These are phyloP conservation scores for Staphylotrichum longicolle DNA, from an alignment of 495 filamentous ascomycete species.

Conservation along the genomic window DNA sequence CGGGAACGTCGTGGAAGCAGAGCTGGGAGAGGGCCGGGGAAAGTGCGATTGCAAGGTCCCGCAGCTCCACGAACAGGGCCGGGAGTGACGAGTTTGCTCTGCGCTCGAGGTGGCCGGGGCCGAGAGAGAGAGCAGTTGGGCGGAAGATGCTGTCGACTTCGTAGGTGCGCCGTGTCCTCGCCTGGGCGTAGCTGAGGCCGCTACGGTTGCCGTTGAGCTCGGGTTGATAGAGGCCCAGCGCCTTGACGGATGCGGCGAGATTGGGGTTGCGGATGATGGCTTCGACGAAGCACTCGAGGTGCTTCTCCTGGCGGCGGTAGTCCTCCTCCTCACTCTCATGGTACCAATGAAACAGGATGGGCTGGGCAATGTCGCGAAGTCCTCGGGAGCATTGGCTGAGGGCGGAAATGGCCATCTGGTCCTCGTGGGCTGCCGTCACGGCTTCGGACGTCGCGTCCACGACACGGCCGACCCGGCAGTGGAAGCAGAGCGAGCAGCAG, in stretches of 20 bases:
- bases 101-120: too few relatives aligned
- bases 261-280: background rate
- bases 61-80: too few relatives aligned
- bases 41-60: too few relatives aligned
- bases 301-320: background rate
- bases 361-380: background rate
- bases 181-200: too few relatives aligned
- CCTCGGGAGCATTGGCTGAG: background rate
- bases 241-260: background rate
- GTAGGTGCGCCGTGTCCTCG: background rate
- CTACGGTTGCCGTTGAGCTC: background rate
- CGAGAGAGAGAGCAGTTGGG: too few relatives aligned
- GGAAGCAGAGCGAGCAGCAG: background rate
- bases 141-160: background rate
- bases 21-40: too few relatives aligned
- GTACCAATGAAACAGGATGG: constrained; percentile 5
- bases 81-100: too few relatives aligned
- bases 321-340: background rate
- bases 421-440: background rate
- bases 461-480: background rate
- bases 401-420: background rate
- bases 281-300: background rate
- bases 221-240: background rate
- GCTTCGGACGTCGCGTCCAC: background rate
- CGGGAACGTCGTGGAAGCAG: too few relatives aligned